phyloP scores from a whole-genome alignment of 2,329 filamentous ascomycete genomes.

The Leptoxyphium fumago region DNA sequence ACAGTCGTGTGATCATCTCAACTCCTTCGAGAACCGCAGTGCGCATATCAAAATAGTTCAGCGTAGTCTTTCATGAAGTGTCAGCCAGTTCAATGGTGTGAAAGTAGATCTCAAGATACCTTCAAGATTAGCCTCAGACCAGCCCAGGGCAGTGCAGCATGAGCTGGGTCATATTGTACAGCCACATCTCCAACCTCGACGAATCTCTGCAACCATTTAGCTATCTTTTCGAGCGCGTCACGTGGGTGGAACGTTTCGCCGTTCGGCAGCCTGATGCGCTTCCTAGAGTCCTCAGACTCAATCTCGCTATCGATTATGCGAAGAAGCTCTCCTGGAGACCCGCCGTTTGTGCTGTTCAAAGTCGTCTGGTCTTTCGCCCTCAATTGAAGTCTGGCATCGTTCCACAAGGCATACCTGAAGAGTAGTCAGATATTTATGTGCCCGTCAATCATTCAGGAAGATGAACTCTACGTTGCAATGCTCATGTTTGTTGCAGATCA shows the following conservation, averaged over 20 bases:
- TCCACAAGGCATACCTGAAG: too few species aligned
- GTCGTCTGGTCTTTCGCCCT: too few species aligned
- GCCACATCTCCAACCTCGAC: constrained; percentile 18
- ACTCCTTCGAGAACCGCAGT: not conserved
- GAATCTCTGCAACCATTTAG: constrained; percentile 15
- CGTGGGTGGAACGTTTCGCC: constrained; percentile 1
- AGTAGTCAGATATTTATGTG: too few species aligned
- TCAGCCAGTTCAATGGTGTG: too few species aligned
- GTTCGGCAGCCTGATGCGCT: not conserved
- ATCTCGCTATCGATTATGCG: too few species aligned
- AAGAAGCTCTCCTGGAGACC: too few species aligned
- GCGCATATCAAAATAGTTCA: not conserved
- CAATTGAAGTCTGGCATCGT: too few species aligned
- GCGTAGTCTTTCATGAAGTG: not conserved
- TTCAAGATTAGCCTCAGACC: constrained; percentile 17
- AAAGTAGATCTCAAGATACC: not conserved
- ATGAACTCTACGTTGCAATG: too few species aligned
- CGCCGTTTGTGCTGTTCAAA: too few species aligned
- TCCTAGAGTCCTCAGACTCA: too few species aligned
- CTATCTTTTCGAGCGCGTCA: constrained; percentile 18
- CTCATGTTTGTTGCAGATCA: too few species aligned
- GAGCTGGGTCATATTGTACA: constrained; percentile 19
- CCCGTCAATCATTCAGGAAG: too few species aligned
- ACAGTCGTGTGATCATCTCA: not conserved
- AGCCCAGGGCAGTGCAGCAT: constrained; percentile 23